These are phyloP conservation scores for Saccharomyces hybrid DNA, from an alignment of 1,139 yeast genomes.

Conservation along the genomic window DNA sequence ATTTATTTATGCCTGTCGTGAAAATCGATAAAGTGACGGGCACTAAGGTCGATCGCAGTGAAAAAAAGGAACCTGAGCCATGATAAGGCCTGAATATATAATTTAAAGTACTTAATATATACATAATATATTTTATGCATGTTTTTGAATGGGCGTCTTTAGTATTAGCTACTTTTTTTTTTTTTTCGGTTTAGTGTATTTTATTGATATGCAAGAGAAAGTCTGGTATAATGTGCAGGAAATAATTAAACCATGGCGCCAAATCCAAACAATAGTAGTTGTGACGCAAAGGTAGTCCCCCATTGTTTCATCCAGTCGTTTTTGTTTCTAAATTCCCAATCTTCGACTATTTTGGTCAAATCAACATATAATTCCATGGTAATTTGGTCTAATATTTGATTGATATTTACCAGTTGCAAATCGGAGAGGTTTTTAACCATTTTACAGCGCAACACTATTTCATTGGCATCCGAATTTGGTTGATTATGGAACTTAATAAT, in stretches of 20 bases:
- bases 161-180: not conserved
- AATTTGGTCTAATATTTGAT: constrained; percentile 47
- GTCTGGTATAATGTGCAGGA: not conserved
- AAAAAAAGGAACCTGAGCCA: not conserved
- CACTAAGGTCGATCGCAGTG: constrained; percentile 6
- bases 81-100: constrained; percentile 1
- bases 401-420: constrained; percentile 35
- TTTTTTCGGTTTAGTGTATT: not conserved
- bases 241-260: constrained; percentile 46
- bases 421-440: constrained; percentile 46
- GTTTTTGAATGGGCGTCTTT: not conserved
- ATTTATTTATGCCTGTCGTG: constrained; percentile 33
- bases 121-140: not conserved
- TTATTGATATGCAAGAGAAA: not conserved
- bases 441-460: constrained; percentile 37
- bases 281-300: constrained; percentile 58
- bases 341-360: constrained; percentile 45
- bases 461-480: constrained; percentile 37
- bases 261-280: constrained; percentile 48
- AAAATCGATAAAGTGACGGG: constrained; percentile 29
- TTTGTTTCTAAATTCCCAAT: constrained; percentile 38
- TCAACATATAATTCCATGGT: constrained; percentile 55
- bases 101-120: not conserved
- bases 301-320: constrained; percentile 47
- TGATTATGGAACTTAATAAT: constrained; percentile 29